Evolutionary conservation across 495 filamentous ascomycete genomes (phyloP).

Genomic region (Aspergillus taichungensis): DNA sequence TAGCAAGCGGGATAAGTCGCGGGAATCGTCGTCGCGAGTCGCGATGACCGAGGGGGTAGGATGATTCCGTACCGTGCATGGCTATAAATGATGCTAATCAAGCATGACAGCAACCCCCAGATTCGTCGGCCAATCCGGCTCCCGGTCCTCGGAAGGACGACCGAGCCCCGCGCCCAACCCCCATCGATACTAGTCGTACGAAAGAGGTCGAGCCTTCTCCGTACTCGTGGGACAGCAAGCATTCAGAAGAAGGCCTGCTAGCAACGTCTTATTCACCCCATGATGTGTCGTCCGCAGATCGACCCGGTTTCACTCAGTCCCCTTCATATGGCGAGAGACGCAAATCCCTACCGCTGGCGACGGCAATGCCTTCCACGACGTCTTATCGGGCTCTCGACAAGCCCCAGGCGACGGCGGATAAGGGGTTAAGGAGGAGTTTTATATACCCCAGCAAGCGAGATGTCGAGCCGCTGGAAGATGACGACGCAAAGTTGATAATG

Average conservation of each 20-base stretch:
- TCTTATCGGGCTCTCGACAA: conserved; percentile 30
- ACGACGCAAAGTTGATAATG: conserved; percentile 58
- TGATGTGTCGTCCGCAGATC: conserved; percentile 3
- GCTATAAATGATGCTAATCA: no score
- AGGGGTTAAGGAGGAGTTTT: conserved; percentile 40
- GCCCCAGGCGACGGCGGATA: conserved; percentile 23
- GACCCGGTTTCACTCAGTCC: background rate
- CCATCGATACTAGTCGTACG: conserved; percentile 50
- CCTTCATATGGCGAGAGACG: conserved; percentile 4
- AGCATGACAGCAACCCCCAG: no score
- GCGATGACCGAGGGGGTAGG: conserved; percentile 11
- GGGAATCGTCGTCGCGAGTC: conserved; percentile 18
- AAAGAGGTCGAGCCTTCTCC: conserved; percentile 49
- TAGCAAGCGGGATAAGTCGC: conserved; percentile 44
- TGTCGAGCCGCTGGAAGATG: conserved; percentile 47
- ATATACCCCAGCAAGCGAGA: conserved; percentile 35
- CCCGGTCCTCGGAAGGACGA: conserved; percentile 13
- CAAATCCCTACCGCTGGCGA: conserved; percentile 17
- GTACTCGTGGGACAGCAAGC: conserved; percentile 60
- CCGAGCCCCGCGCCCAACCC: conserved; percentile 34
- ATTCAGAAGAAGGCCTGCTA: conserved; percentile 56
- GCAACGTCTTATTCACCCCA: conserved; percentile 15
- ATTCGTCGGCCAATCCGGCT: conserved; percentile 14
- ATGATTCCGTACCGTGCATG: conserved; percentile 5
- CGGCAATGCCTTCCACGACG: conserved; percentile 18